phyloP scores from a whole-genome alignment of 177 flowering plant species.

The Telopea speciosissima region DNA sequence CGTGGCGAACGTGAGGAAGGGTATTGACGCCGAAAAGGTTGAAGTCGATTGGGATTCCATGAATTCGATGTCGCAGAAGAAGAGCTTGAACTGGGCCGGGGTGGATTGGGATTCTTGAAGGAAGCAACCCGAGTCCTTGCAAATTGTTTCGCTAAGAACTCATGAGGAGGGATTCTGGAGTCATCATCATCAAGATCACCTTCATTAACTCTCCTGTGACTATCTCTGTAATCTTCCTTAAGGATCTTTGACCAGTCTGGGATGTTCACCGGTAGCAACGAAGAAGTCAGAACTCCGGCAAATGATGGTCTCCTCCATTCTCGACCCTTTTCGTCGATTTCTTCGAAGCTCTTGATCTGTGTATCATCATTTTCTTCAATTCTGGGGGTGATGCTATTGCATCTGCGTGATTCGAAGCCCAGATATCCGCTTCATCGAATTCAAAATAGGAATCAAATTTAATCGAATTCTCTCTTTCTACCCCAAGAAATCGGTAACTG shows the following conservation, averaged over 20 bases:
- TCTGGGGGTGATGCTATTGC: constrained; percentile 7
- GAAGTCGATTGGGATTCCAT: constrained; percentile 34
- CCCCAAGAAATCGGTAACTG: constrained; percentile 16
- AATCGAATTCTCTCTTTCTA: constrained; percentile 6
- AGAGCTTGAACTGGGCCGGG: constrained; percentile 2
- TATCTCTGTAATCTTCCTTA: constrained; percentile 20
- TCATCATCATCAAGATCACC: constrained; percentile 17
- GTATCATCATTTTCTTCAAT: constrained; percentile 19
- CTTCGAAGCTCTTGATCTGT: constrained; percentile 17
- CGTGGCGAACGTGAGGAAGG: constrained; percentile 57
- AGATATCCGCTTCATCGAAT: constrained; percentile 50
- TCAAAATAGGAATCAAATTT: constrained; percentile 27
- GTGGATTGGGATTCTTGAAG: too few relatives aligned
- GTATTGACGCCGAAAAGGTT: constrained; percentile 48
- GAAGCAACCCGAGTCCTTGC: constrained; percentile 65
- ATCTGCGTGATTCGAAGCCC: constrained; percentile 11
- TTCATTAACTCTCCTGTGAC: constrained; percentile 10
- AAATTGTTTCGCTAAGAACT: constrained; percentile 52
- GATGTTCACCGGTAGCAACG: constrained; percentile 56
- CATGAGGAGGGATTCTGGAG: constrained; percentile 70
- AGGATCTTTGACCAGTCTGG: constrained; percentile 76
- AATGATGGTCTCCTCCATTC: neutral
- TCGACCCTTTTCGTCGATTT: constrained; percentile 17
- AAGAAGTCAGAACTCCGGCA: constrained; percentile 10
- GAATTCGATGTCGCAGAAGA: neutral